A percentile compares a stretch with the other conserved stretches of the same genome.
Conservation (phyloP, 2,329 filamentous ascomycete species). For the Claviceps maximensis region DNA sequence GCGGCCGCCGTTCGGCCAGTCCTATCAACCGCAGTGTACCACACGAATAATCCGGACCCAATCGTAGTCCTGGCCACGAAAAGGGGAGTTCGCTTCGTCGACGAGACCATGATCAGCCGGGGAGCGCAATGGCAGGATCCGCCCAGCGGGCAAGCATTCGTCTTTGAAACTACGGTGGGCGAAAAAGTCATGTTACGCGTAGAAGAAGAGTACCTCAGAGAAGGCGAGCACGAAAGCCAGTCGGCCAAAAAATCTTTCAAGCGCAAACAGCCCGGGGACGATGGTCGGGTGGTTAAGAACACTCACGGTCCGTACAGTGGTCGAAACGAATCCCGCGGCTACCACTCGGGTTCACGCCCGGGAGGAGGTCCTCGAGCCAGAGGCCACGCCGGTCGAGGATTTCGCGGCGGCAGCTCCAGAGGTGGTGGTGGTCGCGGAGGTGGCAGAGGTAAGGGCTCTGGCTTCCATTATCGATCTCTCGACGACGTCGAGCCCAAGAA, state of each 20-base stretch:
- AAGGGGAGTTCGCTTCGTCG: conserved; percentile 61
- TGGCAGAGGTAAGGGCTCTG: conserved; percentile 34
- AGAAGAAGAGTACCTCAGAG: conserved; percentile 52
- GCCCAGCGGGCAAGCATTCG: conserved; percentile 53
- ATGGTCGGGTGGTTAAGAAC: conserved; percentile 23
- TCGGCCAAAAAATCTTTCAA: conserved; percentile 48
- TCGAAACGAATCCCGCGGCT: conserved; percentile 27
- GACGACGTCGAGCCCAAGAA: conserved; percentile 48
- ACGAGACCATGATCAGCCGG: conserved; percentile 58
- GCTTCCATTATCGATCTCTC: conserved; percentile 49
- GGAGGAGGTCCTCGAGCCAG: conserved; percentile 22
- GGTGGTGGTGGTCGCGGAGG: conserved; percentile 23
- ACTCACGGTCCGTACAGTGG: conserved; percentile 21
- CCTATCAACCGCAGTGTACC: conserved; percentile 49
- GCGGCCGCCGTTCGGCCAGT: conserved; percentile 68
- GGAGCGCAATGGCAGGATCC: conserved; percentile 66
- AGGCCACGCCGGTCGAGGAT: conserved; percentile 24
- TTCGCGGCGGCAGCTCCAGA: conserved; percentile 25
- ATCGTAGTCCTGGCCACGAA: conserved; percentile 72
- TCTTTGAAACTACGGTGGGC: conserved; percentile 71
- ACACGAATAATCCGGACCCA: conserved; percentile 68
- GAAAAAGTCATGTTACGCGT: conserved; percentile 78
- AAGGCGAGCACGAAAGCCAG: conserved; percentile 50
- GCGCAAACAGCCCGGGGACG: conserved; percentile 42
- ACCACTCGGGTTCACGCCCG: conserved; percentile 23